Base-by-base conservation (phyloP, 2,329 filamentous ascomycete species). In the Magnaporthiopsis rhizophila region DNA sequence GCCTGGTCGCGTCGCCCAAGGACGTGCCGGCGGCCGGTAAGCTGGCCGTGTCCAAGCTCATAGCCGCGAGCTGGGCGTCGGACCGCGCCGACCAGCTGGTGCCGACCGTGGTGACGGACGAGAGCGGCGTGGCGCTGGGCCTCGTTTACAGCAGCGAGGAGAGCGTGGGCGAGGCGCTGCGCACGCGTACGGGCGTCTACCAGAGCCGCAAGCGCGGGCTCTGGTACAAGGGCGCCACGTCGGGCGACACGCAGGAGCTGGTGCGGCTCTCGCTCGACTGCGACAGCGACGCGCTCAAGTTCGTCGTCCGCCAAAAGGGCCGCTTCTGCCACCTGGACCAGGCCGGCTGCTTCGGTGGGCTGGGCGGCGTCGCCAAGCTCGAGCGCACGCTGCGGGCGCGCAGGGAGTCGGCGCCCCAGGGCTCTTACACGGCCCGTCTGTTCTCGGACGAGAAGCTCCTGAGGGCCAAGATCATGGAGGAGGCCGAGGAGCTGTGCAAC, bases 171-270 rank as follows among this genome's bases (percentile, higher is more conserved):
- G 94, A 96, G 78, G 94, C 94, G 53, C 74, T 99, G 66, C 86
- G 86, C 71, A 96, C 92, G 7, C 80, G 83, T 70, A 81, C 80
- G 0, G 93, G 95, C 38, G 94, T 98, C 53, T 99, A 99, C 75
- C 92, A 97, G 77, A 98, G 94, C 79, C 85, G 95, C 63, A 98
- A 97, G 81, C 86, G 95, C 59, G 95, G 95, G 0, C 78, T 99
- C 34, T 99, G 95, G 95, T 89, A 96, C 77, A 99, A 99, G 80
- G 95, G 95, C 7, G 91, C 93, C 63, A 95, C 90, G 11, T 98
- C 94, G 64, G 95, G 95, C 18, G 93, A 98, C 74, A 91, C 91
- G 15, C 95, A 99, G 76, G 88, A 97, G 75, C 82, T 99, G 62
- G 81, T 98, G 28, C 87, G 87, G 65, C 84, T 99, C 68, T 89